A percentile compares a stretch with the other conserved stretches of the same genome.
These are phyloP conservation scores for Microsporum canis DNA, from an alignment of 2,329 filamentous ascomycete genomes.

Conservation along the genomic window DNA sequence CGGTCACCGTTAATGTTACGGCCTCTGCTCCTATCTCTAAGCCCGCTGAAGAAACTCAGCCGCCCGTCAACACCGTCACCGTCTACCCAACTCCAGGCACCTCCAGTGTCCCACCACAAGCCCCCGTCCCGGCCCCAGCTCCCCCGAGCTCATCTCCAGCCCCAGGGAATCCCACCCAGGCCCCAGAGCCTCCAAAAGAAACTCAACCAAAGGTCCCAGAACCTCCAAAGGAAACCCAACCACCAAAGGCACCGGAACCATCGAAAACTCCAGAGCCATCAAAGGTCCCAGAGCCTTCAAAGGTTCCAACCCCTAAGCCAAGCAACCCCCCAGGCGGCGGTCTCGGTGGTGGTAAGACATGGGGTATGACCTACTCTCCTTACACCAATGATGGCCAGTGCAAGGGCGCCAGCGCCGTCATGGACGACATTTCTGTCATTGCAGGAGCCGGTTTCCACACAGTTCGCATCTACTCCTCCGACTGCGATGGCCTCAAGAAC, in stretches of 20 bases:
- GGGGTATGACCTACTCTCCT: conserved; percentile 71
- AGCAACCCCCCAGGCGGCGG: conserved; percentile 13
- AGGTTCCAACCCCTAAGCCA: conserved; percentile 9
- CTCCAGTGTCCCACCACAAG: conserved; percentile 53
- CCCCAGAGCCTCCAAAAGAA: too few relatives aligned
- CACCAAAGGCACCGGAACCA: conserved; percentile 7
- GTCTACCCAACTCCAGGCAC: conserved; percentile 55
- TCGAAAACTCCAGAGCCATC: conserved; percentile 12
- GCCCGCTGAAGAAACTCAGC: conserved; percentile 17
- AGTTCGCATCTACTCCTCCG: conserved; percentile 80
- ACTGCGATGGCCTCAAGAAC: conserved; percentile 70
- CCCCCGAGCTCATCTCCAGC: conserved; percentile 15
- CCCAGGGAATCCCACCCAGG: neutral
- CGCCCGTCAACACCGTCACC: conserved; percentile 41
- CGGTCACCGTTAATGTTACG: conserved; percentile 28
- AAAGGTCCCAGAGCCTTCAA: conserved; percentile 11
- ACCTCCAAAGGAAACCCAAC: neutral
- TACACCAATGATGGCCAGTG: conserved; percentile 50
- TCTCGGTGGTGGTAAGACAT: conserved; percentile 38
- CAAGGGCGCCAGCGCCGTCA: conserved; percentile 51
- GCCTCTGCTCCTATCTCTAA: conserved; percentile 11
- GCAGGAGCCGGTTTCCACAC: conserved; percentile 55
- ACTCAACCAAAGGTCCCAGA: too few relatives aligned
- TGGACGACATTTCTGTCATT: conserved; percentile 51
- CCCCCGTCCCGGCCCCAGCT: conserved; percentile 13